Conservation (phyloP, 306 rosid genomes). For the Prunus salicina region DNA sequence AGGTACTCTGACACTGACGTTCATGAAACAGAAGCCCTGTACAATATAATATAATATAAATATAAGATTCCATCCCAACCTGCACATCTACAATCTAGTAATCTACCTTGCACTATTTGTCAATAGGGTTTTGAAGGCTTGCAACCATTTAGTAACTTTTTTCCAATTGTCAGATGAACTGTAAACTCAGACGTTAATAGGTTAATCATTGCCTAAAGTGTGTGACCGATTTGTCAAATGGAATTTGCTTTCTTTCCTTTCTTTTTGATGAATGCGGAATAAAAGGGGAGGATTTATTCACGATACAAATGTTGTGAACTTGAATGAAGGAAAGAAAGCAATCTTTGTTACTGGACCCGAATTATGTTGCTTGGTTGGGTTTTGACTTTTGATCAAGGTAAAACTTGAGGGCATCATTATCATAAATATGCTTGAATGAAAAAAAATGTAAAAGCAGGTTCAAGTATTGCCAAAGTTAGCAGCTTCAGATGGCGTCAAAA, state of each 20-base stretch:
- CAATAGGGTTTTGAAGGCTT: too few relatives aligned
- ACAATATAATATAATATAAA: background rate
- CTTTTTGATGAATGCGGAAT: too few relatives aligned
- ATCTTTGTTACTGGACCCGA: background rate
- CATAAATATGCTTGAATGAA: background rate
- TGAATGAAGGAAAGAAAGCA: background rate
- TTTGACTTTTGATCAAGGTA: background rate
- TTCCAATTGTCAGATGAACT: too few relatives aligned
- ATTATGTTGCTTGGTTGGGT: background rate
- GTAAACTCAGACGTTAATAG: too few relatives aligned
- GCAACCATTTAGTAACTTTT: too few relatives aligned
- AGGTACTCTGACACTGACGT: background rate
- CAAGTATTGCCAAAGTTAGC: background rate
- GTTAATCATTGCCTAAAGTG: too few relatives aligned
- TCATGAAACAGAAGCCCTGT: background rate
- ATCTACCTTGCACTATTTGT: background rate
- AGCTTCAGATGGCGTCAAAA: too few relatives aligned
- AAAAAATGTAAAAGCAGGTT: background rate
- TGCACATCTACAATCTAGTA: background rate
- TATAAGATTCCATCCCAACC: background rate
- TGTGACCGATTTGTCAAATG: too few relatives aligned
- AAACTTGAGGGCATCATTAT: background rate
- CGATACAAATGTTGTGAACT: too few relatives aligned
- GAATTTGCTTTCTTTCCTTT: too few relatives aligned
- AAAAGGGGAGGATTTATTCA: too few relatives aligned